Percentiles rank a stretch among this genome's conserved stretches.
Evolutionary conservation across 23 red algal genomes (phyloP).

Genomic region (Pyropia haitanensis): DNA sequence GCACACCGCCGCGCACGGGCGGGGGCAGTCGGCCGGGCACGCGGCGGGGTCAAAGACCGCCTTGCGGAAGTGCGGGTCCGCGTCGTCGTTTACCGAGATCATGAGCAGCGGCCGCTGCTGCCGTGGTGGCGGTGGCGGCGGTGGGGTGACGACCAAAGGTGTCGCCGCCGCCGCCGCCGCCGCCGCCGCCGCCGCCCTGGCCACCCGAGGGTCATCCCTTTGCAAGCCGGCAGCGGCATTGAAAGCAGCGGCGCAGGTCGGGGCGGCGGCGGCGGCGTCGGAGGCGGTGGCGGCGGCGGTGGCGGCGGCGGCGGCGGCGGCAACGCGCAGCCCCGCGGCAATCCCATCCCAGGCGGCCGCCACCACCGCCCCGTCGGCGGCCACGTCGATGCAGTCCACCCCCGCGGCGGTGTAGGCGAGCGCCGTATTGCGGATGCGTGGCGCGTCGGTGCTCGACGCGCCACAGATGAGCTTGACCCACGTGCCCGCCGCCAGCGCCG

Average conservation of each 20-base stretch:
- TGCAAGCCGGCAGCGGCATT: too few relatives aligned
- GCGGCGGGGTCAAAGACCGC: conserved; percentile 54
- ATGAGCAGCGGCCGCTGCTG: conserved; percentile 44
- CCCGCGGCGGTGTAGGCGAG: conserved; percentile 55
- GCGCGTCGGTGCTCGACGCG: conserved; percentile 59
- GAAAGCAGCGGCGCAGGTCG: too few relatives aligned
- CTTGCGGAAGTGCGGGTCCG: conserved; percentile 94
- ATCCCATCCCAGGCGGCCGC: conserved; percentile 54
- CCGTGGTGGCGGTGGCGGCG: background rate
- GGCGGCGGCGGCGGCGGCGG: background rate
- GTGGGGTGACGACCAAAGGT: background rate
- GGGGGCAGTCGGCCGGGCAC: conserved; percentile 41
- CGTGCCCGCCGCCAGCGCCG: conserved; percentile 31
- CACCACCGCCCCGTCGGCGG: conserved; percentile 65
- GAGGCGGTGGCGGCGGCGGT: too few relatives aligned
- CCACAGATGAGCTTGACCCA: conserved; percentile 99
- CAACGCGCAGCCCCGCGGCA: conserved; percentile 1
- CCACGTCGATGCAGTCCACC: conserved; percentile 83
- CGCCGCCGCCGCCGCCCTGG: background rate
- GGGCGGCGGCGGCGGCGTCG: too few relatives aligned
- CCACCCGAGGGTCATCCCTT: too few relatives aligned
- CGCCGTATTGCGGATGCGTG: conserved; percentile 41
- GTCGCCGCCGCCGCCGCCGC: too few relatives aligned
- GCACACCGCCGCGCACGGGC: conserved; percentile 74
- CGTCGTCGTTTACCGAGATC: conserved; percentile 84